Evolutionary conservation across 345 rosid genomes (phyloP).

Genomic region (Eutrema japonicum): DNA sequence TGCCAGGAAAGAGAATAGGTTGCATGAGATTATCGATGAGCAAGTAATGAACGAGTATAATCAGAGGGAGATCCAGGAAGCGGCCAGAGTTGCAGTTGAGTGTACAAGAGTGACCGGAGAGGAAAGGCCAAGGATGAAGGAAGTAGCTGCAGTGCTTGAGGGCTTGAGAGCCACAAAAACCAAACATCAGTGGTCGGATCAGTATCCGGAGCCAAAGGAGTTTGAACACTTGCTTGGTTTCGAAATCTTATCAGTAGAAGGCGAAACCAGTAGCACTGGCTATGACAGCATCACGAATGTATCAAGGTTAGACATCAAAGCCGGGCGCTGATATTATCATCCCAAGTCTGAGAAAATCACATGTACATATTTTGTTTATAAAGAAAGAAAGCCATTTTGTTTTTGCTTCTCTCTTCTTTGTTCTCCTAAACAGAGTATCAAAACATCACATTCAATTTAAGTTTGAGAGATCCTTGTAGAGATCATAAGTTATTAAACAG

Average conservation of each 20-base stretch:
- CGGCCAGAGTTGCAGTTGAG: slow-evolving; percentile 10
- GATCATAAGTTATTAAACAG: no score
- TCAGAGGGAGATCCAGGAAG: neutral
- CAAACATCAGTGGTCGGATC: slow-evolving; percentile 31
- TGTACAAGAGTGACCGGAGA: slow-evolving; percentile 46
- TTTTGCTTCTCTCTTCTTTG: neutral
- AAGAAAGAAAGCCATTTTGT: neutral
- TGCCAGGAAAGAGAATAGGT: neutral
- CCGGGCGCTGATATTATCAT: slow-evolving; percentile 13
- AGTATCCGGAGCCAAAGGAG: slow-evolving; percentile 8
- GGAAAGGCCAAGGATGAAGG: slow-evolving; percentile 48
- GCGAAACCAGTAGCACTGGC: neutral
- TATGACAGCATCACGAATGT: slow-evolving; percentile 37
- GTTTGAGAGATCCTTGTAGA: no score
- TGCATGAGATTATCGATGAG: slow-evolving; percentile 2
- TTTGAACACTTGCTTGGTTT: slow-evolving; percentile 27
- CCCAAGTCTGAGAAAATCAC: neutral
- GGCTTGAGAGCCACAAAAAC: slow-evolving; percentile 12
- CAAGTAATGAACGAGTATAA: neutral
- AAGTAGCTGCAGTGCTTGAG: slow-evolving; percentile 45
- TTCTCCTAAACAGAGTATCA: no score
- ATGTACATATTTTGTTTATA: neutral
- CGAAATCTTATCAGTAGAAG: slow-evolving; percentile 8
- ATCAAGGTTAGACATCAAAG: slow-evolving; percentile 2
- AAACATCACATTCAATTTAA: no score